Conservation (phyloP, 805 yeast genomes). For the Gaillardinia entomophila region DNA sequence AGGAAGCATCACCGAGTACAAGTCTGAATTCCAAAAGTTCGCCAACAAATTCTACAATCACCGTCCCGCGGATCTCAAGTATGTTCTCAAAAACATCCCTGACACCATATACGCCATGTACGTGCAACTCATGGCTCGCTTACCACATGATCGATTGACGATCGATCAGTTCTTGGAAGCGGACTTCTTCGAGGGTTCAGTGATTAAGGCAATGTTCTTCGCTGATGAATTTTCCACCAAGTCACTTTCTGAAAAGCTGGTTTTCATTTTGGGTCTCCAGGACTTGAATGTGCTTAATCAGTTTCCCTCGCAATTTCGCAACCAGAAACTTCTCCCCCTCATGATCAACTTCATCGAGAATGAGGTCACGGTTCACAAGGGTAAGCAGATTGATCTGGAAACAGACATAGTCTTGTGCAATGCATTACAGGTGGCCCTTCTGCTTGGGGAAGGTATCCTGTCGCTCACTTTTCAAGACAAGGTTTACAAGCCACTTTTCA, state of each 20-base stretch:
- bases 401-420: constrained; percentile 39
- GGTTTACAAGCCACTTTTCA: constrained; percentile 43
- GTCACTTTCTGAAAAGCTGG: constrained; percentile 55
- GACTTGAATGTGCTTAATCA: constrained; percentile 18
- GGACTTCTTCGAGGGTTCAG: constrained; percentile 73
- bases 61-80: constrained; percentile 26
- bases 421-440: constrained; percentile 51
- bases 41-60: constrained; percentile 39
- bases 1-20: constrained; percentile 55
- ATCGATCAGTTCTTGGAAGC: constrained; percentile 67
- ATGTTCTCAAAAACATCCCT: constrained; percentile 56
- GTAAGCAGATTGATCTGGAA: constrained; percentile 11
- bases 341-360: constrained; percentile 47
- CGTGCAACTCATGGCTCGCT: constrained; percentile 49
- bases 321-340: constrained; percentile 71
- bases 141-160: constrained; percentile 51
- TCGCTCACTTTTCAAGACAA: constrained; percentile 73
- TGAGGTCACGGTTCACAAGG: constrained; percentile 21
- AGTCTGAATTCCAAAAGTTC: constrained; percentile 46
- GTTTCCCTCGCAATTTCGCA: constrained; percentile 41
- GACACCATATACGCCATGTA: constrained; percentile 43
- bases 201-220: constrained; percentile 73
- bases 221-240: constrained; percentile 81
- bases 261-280: constrained; percentile 65
- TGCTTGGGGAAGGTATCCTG: constrained; percentile 62